These are phyloP conservation scores for Endoconidiophora polonica DNA, from an alignment of 2,329 filamentous ascomycete species.

Conservation along the genomic window DNA sequence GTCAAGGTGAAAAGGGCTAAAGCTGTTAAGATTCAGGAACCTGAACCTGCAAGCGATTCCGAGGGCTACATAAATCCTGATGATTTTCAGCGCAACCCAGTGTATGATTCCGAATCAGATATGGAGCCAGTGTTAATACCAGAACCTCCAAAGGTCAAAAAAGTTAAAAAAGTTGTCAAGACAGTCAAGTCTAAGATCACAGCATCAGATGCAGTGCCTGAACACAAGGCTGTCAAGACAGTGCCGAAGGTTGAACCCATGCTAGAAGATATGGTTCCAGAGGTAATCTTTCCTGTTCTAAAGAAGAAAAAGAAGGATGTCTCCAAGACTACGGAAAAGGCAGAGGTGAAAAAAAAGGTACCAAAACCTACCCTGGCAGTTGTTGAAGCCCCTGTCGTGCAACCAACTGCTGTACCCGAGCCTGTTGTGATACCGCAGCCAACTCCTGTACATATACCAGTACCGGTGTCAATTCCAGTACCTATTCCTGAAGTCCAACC, in stretches of 20 bases:
- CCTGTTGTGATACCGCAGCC: neutral
- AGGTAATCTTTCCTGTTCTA: neutral
- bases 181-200: constrained; percentile 14
- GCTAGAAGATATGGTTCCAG: neutral
- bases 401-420: neutral
- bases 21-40: constrained; percentile 3
- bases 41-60: constrained; percentile 2
- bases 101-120: neutral
- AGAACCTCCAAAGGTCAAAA: constrained; percentile 13
- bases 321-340: constrained; percentile 3
- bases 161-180: constrained; percentile 11
- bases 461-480: neutral
- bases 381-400: neutral
- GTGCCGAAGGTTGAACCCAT: constrained; percentile 1
- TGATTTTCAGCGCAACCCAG: constrained; percentile 1
- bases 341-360: neutral
- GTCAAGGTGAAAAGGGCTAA: constrained; percentile 4
- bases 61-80: neutral
- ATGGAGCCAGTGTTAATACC: constrained; percentile 14
- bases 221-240: neutral
- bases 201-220: constrained; percentile 10
- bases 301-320: constrained; percentile 2
- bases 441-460: neutral
- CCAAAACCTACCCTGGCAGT: too few species aligned
- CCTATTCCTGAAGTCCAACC: neutral